phyloP scores from a whole-genome alignment of 306 rosid genomes.

The Styphnolobium japonicum region DNA sequence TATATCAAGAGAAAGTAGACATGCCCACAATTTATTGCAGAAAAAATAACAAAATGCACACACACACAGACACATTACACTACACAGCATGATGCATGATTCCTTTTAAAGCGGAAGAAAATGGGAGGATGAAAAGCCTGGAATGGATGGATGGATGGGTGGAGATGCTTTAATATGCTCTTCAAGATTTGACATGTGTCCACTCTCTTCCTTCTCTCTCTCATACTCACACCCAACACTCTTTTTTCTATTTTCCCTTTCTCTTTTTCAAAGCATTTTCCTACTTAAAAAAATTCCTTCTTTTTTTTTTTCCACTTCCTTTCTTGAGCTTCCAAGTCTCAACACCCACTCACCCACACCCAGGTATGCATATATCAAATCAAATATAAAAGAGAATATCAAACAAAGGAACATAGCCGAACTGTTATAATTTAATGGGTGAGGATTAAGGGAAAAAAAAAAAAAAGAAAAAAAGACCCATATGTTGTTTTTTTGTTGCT shows the following conservation, averaged over 20 bases:
- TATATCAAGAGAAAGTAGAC: too few species aligned
- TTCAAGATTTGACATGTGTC: constrained; percentile 62
- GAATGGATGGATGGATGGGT: constrained; percentile 39
- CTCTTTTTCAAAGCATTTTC: neutral
- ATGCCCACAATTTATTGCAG: too few species aligned
- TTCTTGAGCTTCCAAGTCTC: constrained; percentile 12
- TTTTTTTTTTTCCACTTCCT: neutral
- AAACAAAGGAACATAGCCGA: constrained; percentile 18
- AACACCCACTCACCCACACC: constrained; percentile 7
- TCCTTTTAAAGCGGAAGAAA: neutral
- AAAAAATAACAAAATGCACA: neutral
- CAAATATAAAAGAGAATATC: neutral
- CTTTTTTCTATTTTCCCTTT: constrained; percentile 1
- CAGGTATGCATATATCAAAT: constrained; percentile 10
- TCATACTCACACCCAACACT: constrained; percentile 19
- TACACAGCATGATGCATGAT: neutral
- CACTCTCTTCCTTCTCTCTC: constrained; percentile 26
- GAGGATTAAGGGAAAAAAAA: neutral
- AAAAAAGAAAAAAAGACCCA: neutral
- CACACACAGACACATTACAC: too few species aligned
- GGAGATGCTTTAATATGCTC: constrained; percentile 56
- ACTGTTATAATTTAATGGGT: constrained; percentile 35
- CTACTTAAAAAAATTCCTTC: neutral
- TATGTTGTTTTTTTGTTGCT: constrained; percentile 33
- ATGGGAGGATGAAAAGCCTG: constrained; percentile 36